phyloP scores from a whole-genome alignment of 805 yeast genomes.

The Kregervanrija delftensis region DNA sequence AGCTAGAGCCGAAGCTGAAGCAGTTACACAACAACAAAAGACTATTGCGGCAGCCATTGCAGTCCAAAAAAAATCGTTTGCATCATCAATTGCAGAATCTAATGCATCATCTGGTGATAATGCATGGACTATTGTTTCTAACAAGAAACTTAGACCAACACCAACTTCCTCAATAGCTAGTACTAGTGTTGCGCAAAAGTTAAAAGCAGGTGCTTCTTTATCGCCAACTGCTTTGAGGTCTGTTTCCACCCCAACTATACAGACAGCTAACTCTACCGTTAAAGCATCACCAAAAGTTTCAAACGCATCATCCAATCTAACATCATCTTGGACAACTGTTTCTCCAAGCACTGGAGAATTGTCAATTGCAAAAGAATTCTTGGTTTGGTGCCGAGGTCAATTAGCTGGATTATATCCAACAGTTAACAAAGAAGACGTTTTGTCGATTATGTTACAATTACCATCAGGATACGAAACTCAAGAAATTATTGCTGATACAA shows the following conservation, averaged over 20 bases:
- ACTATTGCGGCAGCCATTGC: conserved; percentile 20
- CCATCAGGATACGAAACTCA: conserved; percentile 70
- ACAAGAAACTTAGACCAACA: conserved; percentile 29
- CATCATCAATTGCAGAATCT: conserved; percentile 16
- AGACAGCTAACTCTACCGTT: conserved; percentile 3
- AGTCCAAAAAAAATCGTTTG: conserved; percentile 15
- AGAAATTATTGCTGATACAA: conserved; percentile 87
- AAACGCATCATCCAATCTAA: not conserved
- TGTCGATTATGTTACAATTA: conserved; percentile 71
- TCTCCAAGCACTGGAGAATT: conserved; percentile 29
- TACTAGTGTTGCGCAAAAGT: not conserved
- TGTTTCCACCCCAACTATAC: conserved; percentile 26
- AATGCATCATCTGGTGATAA: conserved; percentile 9
- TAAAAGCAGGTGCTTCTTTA: conserved; percentile 11
- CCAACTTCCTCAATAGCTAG: conserved; percentile 5
- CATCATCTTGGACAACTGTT: conserved; percentile 8
- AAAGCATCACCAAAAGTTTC: too few relatives aligned
- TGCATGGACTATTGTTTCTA: conserved; percentile 33
- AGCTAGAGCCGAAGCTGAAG: conserved; percentile 23
- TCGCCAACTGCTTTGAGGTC: conserved; percentile 32
- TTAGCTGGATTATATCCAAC: conserved; percentile 64
- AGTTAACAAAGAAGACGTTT: conserved; percentile 70
- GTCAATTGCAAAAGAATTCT: conserved; percentile 47
- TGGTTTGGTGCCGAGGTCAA: conserved; percentile 66
- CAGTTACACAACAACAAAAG: conserved; percentile 13